Evolutionary conservation across 2,329 filamentous ascomycete species (phyloP), one percentile per base, ranked within the genome.

Genomic region (Aspergillus sp.): DNA sequence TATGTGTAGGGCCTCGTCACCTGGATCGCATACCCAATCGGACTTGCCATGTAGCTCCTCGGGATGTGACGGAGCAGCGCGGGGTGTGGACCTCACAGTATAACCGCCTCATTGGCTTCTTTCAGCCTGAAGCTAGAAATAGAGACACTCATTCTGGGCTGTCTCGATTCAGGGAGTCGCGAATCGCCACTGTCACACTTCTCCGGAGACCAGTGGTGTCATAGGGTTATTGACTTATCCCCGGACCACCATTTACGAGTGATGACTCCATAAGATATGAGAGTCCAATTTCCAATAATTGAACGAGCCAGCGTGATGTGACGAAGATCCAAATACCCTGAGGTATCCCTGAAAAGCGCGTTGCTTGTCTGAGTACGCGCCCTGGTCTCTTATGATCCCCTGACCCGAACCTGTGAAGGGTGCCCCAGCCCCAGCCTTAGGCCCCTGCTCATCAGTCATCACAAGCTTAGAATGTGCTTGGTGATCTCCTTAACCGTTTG

Each of bases 1-100:
- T 39, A 54, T 51, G 59, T 39, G 36, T 41, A 53, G 44, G 55
- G 26, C 44, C 44, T 49, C 53, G 50, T 58, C 49, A 55, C 53
- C 54, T 18, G 20, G 36, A 20, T 8, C 32, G 7, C n/a, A 49
- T 38, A 44, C 45, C 57, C 57, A 62, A 62, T 62, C 48, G 45
- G 57, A 60, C 53, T 12, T 43, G 18, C 39, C 22, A 41, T 44
- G 45, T 36, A 51, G 55, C 47, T 41, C 49, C 32, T 56, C 48
- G 55, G 42, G 26, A 22, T 34, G 53, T 45, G 36, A 57, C 18
- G 55, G 48, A 48, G 56, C 24, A 36, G 50, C 41, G 42, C 50
- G 49, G 41, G 55, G 53, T 58, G 55, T 51, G 57, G 55, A 50
- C 45, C 42, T 61, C 24, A 26, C 44, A 34, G 36, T 41, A 49